Evolutionary conservation across 495 filamentous ascomycete genomes (phyloP).

Genomic region (Penicillium salamii): DNA sequence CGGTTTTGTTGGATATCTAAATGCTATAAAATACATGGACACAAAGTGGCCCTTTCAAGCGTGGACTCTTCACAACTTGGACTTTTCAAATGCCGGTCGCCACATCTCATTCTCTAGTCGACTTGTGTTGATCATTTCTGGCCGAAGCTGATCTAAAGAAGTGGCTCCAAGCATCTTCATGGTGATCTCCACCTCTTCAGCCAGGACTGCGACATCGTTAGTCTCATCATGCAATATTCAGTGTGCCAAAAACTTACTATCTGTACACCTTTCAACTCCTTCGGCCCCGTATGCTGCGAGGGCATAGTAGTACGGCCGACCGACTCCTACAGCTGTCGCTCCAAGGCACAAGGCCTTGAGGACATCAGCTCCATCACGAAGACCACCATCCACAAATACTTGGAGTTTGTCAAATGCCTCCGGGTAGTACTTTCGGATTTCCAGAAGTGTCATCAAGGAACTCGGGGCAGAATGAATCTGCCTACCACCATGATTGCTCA

Average conservation of each 20-base stretch:
- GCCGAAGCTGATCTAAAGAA: conserved; percentile 15
- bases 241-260: conserved; percentile 5
- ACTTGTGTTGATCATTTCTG: conserved; percentile 20
- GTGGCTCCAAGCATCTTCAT: conserved; percentile 23
- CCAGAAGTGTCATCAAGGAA: conserved; percentile 12
- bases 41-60: neutral
- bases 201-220: conserved; percentile 10
- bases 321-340: conserved; percentile 13
- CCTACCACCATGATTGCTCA: conserved; percentile 17
- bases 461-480: conserved; percentile 15
- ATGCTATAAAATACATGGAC: conserved; percentile 1
- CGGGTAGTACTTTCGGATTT: conserved; percentile 13
- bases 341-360: conserved; percentile 17
- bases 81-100: conserved; percentile 15
- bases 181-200: conserved; percentile 21
- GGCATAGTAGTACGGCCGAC: conserved; percentile 18
- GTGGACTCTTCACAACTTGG: conserved; percentile 1
- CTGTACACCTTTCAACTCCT: conserved; percentile 18
- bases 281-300: conserved; percentile 14
- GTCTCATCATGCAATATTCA: neutral
- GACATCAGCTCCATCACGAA: conserved; percentile 15
- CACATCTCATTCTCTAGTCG: conserved; percentile 22
- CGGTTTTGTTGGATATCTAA: too few species aligned
- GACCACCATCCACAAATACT: conserved; percentile 12
- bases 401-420: conserved; percentile 13